phyloP scores from a whole-genome alignment of 225 moss, liverwort and hornwort species.

The Bryum argenteum region DNA sequence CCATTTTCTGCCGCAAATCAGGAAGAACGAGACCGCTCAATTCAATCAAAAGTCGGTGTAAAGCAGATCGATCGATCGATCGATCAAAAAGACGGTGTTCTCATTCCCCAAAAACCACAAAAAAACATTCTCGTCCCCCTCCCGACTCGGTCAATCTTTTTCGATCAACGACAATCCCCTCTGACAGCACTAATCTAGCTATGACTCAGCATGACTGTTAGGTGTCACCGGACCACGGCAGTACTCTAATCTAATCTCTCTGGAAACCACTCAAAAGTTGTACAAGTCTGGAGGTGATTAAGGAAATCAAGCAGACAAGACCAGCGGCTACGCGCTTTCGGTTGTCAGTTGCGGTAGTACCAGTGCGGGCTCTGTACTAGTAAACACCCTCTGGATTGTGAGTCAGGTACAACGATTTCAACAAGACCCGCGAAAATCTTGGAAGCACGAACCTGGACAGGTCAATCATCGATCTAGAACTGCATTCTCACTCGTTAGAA shows the following conservation, averaged over 20 bases:
- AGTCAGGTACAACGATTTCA: not conserved
- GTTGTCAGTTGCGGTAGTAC: not conserved
- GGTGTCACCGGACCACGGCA: no score
- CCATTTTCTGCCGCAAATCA: not conserved
- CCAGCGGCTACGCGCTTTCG: not conserved
- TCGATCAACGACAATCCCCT: no score
- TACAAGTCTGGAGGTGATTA: not conserved
- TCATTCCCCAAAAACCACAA: not conserved
- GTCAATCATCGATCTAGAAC: not conserved
- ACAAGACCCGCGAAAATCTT: not conserved
- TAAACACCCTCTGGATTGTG: not conserved
- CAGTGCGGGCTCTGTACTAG: not conserved
- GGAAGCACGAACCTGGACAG: not conserved
- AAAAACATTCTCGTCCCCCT: not conserved
- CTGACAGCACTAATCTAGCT: no score
- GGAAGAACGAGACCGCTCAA: not conserved
- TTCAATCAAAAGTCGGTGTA: not conserved
- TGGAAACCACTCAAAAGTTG: not conserved
- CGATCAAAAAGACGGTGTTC: constrained; percentile 3
- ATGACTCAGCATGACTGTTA: no score
- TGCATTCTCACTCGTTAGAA: not conserved
- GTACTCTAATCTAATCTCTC: no score
- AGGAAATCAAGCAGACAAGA: not conserved
- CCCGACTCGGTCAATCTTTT: not conserved
- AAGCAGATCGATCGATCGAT: no score